Base-by-base conservation (phyloP, 2,329 filamentous ascomycete species). In the Basipetospora chlamydospora region DNA sequence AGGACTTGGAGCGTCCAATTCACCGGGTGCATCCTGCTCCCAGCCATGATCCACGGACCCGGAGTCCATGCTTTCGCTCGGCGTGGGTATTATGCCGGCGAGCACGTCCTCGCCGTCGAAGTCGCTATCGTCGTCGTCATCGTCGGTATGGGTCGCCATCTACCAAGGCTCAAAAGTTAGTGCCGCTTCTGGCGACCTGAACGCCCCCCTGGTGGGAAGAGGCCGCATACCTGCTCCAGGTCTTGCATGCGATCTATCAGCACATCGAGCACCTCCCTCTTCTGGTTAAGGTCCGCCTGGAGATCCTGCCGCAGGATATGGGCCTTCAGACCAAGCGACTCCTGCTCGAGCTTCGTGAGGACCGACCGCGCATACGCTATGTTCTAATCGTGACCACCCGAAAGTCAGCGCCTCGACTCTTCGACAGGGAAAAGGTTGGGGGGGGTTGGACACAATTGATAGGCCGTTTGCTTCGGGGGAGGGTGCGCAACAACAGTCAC, bases 191-290 rank as follows among this genome's bases (percentile, higher is more conserved):
- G 10, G 9, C 6, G 5, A 10, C 16, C n/a, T n/a, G n/a, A n/a
- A 35, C 8, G 33, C 9, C 8, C 7, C 20, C 22, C 12, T 4
- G n/a, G 20, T 9, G 17, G 13, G 22, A 4, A 25, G n/a, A n/a
- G n/a, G 5, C 17, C 7, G 25, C 29, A n/a, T 38, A 80, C 65
- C 44, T 82, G 73, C 46, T 76, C 68, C 8, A 86, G 52, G 47
- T 87, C 80, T 40, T 74, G 63, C 42, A 88, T 55, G 26, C 77
- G 64, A 45, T 82, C 73, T 29, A 70, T 61, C 28, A 88, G 55
- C 37, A 70, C 63, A 46, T 82, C 79, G 35, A 86, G 63, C 5
- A 73, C 51, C 25, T 80, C 74, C 39, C 77, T 68, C 48, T 83
- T 80, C 29, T 60, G 58, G 41, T 71, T 66, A 22, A 88, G 60